A percentile compares a stretch with the other conserved stretches of the same genome.
phyloP scores from a whole-genome alignment of 1,284 basidiomycete genomes.

The Trametes pubescens region DNA sequence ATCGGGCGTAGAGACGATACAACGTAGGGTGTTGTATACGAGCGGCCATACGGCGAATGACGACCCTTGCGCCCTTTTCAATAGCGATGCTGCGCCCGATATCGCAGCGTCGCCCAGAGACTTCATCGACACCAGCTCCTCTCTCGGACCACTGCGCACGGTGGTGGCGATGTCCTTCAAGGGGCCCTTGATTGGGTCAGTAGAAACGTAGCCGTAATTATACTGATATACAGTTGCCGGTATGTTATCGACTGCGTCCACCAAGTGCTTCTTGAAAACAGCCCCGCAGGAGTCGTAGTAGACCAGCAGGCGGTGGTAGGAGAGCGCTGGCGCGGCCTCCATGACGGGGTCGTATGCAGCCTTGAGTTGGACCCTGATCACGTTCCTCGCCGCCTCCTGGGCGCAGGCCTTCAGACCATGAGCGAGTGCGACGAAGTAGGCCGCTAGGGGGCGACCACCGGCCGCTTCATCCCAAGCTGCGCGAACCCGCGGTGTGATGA shows the following conservation, averaged over 20 bases:
- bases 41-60: too few relatives aligned
- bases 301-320: conserved; percentile 10
- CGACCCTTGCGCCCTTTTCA: too few relatives aligned
- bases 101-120: background rate
- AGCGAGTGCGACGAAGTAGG: background rate
- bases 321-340: conserved; percentile 8
- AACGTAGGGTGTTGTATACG: too few relatives aligned
- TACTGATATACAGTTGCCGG: background rate
- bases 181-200: background rate
- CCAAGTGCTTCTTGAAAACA: background rate
- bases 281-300: conserved; percentile 2
- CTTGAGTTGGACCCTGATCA: background rate
- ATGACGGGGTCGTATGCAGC: conserved; percentile 7
- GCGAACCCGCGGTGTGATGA: background rate
- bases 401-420: background rate
- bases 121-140: background rate
- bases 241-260: background rate
- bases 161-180: background rate
- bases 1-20: too few relatives aligned
- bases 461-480: background rate
- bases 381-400: background rate
- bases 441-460: background rate
- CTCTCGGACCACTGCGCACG: too few relatives aligned
- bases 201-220: background rate
- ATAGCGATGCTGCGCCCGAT: too few relatives aligned